These are phyloP conservation scores for Cordyceps tenuipes DNA, from an alignment of 2,329 filamentous ascomycete genomes.

Conservation along the genomic window DNA sequence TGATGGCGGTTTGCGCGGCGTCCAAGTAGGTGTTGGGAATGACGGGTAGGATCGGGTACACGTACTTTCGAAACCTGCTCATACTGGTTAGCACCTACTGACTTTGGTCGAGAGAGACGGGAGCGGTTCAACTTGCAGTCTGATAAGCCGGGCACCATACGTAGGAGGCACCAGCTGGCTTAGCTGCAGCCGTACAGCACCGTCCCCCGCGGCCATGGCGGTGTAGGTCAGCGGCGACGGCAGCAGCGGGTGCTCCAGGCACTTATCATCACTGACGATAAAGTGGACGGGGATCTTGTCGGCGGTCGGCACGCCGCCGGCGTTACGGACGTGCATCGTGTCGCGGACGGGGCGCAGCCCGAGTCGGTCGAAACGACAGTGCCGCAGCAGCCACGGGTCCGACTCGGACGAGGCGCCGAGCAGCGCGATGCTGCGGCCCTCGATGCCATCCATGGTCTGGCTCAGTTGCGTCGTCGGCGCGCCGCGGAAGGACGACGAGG, in stretches of 20 bases:
- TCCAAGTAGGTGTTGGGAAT: conserved; percentile 12
- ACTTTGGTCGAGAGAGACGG: not conserved
- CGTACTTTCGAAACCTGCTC: conserved; percentile 13
- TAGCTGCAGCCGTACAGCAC: conserved; percentile 6
- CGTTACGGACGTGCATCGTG: conserved; percentile 29
- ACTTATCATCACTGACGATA: conserved; percentile 13
- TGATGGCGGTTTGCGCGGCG: not conserved
- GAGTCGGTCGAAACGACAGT: conserved; percentile 28
- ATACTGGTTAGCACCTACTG: not conserved
- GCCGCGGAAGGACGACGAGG: not conserved
- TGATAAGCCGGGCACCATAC: conserved; percentile 10
- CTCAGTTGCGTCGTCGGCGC: conserved; percentile 12
- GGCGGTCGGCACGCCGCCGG: conserved; percentile 25
- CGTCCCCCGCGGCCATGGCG: not conserved
- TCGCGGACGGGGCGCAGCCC: conserved; percentile 25
- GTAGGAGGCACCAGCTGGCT: conserved; percentile 5
- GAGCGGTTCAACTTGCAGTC: conserved; percentile 3
- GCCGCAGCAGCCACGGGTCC: conserved; percentile 27
- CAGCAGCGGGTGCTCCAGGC: not conserved
- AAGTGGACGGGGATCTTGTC: conserved; percentile 27
- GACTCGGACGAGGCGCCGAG: conserved; percentile 26
- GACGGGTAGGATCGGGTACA: conserved; percentile 12
- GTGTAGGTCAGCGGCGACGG: not conserved
- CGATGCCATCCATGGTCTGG: conserved; percentile 22
- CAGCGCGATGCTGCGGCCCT: conserved; percentile 22